Conservation (phyloP, 768 basidiomycete genomes). For the Boletellus emodensis region DNA sequence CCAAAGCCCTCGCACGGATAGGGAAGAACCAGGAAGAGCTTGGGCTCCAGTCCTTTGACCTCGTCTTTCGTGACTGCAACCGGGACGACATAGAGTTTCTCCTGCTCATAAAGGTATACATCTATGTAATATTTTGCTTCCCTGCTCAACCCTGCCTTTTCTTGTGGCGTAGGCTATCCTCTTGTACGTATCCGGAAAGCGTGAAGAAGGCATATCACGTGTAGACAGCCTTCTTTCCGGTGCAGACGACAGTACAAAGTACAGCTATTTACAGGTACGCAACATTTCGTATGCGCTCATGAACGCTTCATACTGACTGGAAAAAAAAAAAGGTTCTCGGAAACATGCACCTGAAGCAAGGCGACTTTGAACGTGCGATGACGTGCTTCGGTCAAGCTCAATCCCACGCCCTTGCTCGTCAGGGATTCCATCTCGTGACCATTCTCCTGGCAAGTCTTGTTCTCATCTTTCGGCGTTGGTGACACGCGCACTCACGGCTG, state of each 20-base stretch:
- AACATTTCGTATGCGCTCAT: no score
- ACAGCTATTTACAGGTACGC: slow-evolving; percentile 1
- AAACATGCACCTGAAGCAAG: slow-evolving; percentile 1
- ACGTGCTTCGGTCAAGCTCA: neutral
- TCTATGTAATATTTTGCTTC: neutral
- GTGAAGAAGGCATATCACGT: neutral
- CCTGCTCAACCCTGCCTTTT: neutral
- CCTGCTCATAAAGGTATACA: slow-evolving; percentile 1
- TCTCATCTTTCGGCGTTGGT: neutral
- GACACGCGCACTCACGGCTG: neutral
- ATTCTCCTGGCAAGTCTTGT: neutral
- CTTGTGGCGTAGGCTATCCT: neutral
- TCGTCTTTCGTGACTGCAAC: neutral
- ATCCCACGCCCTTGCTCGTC: neutral
- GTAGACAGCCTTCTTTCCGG: neutral
- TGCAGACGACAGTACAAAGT: neutral
- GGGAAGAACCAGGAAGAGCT: neutral
- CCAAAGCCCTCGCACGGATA: slow-evolving; percentile 3
- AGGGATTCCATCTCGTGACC: neutral
- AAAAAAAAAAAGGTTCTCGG: neutral
- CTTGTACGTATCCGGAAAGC: neutral
- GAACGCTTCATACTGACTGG: no score
- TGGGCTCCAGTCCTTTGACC: slow-evolving; percentile 1
- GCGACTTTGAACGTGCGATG: slow-evolving; percentile 1
- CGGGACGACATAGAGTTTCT: neutral